These are phyloP conservation scores for Sclerotinia nivalis DNA, from an alignment of 2,329 filamentous ascomycete species.

Conservation along the genomic window DNA sequence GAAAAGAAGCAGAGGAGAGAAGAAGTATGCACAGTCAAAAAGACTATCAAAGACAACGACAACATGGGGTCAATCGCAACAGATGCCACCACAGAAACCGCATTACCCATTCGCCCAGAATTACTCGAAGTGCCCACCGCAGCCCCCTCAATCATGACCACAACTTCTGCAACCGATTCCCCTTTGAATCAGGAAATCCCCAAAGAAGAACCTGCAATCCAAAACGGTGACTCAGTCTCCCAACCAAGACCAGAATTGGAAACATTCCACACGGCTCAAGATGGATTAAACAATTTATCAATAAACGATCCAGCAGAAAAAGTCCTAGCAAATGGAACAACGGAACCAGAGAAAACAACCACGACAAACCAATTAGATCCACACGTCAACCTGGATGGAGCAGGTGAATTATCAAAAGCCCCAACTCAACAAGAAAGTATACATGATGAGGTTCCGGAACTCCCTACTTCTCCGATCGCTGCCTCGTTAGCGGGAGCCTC, in stretches of 20 bases:
- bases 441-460: background rate
- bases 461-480: background rate
- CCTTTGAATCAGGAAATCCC: conserved; percentile 1
- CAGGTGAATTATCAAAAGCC: conserved; percentile 13
- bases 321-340: conserved; percentile 22
- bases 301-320: conserved; percentile 31
- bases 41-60: conserved; percentile 6
- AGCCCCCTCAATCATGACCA: conserved; percentile 16
- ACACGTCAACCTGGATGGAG: background rate
- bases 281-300: conserved; percentile 25
- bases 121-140: conserved; percentile 28
- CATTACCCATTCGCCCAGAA: conserved; percentile 14
- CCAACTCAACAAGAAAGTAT: conserved; percentile 19
- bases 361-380: background rate
- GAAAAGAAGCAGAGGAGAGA: conserved; percentile 49
- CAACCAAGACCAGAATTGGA: conserved; percentile 32
- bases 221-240: conserved; percentile 32
- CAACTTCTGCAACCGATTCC: conserved; percentile 3
- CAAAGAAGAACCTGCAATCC: conserved; percentile 18
- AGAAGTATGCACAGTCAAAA: conserved; percentile 36
- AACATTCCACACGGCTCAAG: conserved; percentile 33
- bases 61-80: conserved; percentile 2
- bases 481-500: background rate
- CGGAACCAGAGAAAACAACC: background rate
- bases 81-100: background rate